Percentiles rank a stretch among this genome's conserved stretches.
phyloP scores from a whole-genome alignment of 805 yeast genomes.

The Saccharomyces cerevisiae region DNA sequence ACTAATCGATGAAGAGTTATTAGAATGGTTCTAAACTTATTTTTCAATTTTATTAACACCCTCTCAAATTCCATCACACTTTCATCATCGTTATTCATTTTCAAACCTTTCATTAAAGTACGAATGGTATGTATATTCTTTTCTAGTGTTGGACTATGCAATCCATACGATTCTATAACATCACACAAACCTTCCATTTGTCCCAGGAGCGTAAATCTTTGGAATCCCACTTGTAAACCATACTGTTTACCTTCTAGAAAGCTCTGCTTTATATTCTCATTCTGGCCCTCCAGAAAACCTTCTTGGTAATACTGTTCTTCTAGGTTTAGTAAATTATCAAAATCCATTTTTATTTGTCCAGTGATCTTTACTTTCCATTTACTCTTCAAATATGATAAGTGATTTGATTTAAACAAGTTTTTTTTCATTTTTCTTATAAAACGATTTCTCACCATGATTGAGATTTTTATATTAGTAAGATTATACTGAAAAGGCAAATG shows the following conservation, averaged over 20 bases:
- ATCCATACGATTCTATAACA: constrained; percentile 30
- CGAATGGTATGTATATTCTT: constrained; percentile 21
- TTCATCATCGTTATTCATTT: constrained; percentile 41
- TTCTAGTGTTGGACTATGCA: constrained; percentile 9
- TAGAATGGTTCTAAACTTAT: constrained; percentile 50
- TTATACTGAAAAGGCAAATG: background rate
- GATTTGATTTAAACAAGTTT: background rate
- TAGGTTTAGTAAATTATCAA: constrained; percentile 49
- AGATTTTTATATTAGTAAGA: background rate
- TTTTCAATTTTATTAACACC: constrained; percentile 45
- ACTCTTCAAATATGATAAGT: background rate
- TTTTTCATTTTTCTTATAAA: background rate
- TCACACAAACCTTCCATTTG: constrained; percentile 47
- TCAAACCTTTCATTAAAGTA: constrained; percentile 26
- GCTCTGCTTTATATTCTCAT: constrained; percentile 52
- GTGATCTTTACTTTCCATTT: background rate
- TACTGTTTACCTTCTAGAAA: constrained; percentile 71
- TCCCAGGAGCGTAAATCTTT: constrained; percentile 62
- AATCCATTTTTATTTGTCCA: constrained; percentile 26
- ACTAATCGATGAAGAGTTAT: constrained; percentile 23
- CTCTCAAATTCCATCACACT: constrained; percentile 51
- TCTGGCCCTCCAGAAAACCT: constrained; percentile 67
- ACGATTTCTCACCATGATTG: background rate
- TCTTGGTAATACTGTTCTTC: constrained; percentile 53
- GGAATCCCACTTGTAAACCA: constrained; percentile 75